Evolutionary conservation across 2,329 filamentous ascomycete species (phyloP).

Genomic region (Cladophialophora exuberans): DNA sequence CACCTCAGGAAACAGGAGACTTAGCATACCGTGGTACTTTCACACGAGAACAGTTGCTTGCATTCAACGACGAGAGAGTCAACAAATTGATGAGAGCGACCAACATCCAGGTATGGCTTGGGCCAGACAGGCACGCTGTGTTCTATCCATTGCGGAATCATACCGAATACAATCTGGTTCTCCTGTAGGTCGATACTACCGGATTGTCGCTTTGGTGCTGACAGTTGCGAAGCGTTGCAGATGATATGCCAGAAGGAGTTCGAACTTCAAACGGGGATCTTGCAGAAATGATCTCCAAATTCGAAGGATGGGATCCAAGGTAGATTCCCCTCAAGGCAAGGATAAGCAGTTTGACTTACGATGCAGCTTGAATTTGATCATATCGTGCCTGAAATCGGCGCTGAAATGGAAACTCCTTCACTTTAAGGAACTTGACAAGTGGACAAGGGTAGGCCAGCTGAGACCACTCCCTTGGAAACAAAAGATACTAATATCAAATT

Average conservation of each 20-base stretch:
- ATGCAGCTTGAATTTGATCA: slow-evolving; percentile 17
- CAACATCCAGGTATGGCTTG: slow-evolving; percentile 10
- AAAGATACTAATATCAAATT: too few species aligned
- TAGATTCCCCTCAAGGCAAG: too few species aligned
- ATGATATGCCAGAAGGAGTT: slow-evolving; percentile 16
- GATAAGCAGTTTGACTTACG: slow-evolving; percentile 2
- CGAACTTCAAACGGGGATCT: slow-evolving; percentile 13
- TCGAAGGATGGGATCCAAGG: slow-evolving; percentile 24
- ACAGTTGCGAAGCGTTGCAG: slow-evolving; percentile 6
- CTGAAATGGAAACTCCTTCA: slow-evolving; percentile 61
- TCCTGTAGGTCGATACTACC: slow-evolving; percentile 9
- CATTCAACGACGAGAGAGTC: background rate
- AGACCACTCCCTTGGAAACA: too few species aligned
- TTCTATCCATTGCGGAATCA: slow-evolving; percentile 25
- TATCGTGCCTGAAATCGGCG: slow-evolving; percentile 21
- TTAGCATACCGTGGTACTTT: slow-evolving; percentile 49
- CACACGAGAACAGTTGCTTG: slow-evolving; percentile 4
- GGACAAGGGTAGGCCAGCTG: too few species aligned
- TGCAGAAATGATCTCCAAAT: slow-evolving; percentile 21
- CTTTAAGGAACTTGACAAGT: slow-evolving; percentile 62
- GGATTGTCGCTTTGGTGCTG: background rate
- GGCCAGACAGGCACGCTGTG: slow-evolving; percentile 15
- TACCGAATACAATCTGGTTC: slow-evolving; percentile 21
- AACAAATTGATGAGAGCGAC: background rate
- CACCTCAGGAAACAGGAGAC: slow-evolving; percentile 57